Evolutionary conservation across 2,329 filamentous ascomycete genomes (phyloP), one percentile per base, ranked within the genome.

Genomic region (Ceratocystis lukuohia): DNA sequence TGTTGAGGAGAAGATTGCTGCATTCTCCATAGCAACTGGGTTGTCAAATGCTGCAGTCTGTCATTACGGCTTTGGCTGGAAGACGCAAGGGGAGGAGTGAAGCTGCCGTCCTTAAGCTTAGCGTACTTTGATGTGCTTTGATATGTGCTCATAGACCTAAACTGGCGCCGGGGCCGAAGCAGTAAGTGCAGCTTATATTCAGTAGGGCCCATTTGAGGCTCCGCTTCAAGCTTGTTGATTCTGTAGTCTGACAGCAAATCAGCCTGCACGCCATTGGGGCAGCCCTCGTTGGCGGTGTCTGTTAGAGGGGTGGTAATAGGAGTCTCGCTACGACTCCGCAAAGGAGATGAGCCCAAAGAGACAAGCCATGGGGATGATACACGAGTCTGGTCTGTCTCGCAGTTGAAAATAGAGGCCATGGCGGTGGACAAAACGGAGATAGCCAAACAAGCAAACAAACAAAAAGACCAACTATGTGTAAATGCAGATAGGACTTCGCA

Each of bases 351-450:
- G 50, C 79, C 78, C 48, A 80, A 77, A 0, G 86, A 82, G 10
- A 80, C 84, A 64, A 88, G 82, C 94, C 94, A 99, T 17, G 94
- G 94, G 20, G 93, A 97, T 15, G 89, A 88, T 45, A 97, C 91
- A 74, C 89, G 81, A 1, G 90, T 89, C 59, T 91, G 90, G 70
- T 96, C 88, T 1, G 90, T 86, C 69, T 96, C 91, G 74, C 89
- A 99, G 0, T 93, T 96, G 74, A 99, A 99, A 71, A 99, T 90
- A 12, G 93, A 96, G 67, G 94, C 93, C 89, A 94, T 95, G 65
- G 8, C 53, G 69, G 62, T 65, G 64, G 50, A 61, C 61, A 66
- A 61, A 59, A 67, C 61, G 65, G 53, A 41, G 64, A 30, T 61
- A 56, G 59, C 50, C 48, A 44, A 61, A 67, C 62, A 59, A 25